These are phyloP conservation scores for Sporothrix brasiliensis DNA, from an alignment of 2,329 filamentous ascomycete species.

Conservation along the genomic window DNA sequence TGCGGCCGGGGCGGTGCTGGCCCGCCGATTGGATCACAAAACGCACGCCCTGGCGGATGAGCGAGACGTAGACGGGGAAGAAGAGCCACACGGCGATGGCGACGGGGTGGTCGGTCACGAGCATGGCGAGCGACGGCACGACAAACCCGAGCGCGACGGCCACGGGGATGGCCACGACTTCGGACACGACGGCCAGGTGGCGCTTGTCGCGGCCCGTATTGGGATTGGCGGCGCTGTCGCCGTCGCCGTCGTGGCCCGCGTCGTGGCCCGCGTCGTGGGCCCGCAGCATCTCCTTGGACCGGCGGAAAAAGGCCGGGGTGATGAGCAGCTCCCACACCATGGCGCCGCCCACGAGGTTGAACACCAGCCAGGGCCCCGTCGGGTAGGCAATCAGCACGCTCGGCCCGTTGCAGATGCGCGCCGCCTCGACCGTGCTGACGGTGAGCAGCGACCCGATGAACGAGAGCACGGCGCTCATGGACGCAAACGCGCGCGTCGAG, in stretches of 20 bases:
- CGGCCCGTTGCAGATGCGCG: slow-evolving; percentile 47
- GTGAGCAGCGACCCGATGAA: slow-evolving; percentile 54
- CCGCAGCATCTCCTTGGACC: slow-evolving; percentile 45
- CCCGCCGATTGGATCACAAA: slow-evolving; percentile 36
- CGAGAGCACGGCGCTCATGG: slow-evolving; percentile 49
- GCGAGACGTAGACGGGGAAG: slow-evolving; percentile 55
- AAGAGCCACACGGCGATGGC: slow-evolving; percentile 54
- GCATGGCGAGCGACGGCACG: slow-evolving; percentile 52
- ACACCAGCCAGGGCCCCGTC: slow-evolving; percentile 51
- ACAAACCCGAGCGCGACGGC: slow-evolving; percentile 54
- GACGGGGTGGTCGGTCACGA: slow-evolving; percentile 46
- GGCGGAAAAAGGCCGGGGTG: slow-evolving; percentile 53
- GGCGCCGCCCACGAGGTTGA: slow-evolving; percentile 54
- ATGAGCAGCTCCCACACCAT: slow-evolving; percentile 57
- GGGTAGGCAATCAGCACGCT: slow-evolving; percentile 43
- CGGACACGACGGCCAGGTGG: slow-evolving; percentile 49
- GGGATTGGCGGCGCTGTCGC: slow-evolving; percentile 28
- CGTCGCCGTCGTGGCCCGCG: neutral
- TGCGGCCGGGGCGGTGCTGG: slow-evolving; percentile 30
- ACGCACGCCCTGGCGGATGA: slow-evolving; percentile 48
- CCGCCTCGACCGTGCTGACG: slow-evolving; percentile 54
- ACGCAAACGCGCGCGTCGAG: slow-evolving; percentile 47
- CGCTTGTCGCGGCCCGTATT: slow-evolving; percentile 40
- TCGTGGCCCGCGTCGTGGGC: slow-evolving; percentile 27
- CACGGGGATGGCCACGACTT: slow-evolving; percentile 60